Base-by-base conservation (phyloP, 768 basidiomycete species). In the Mycena crocata region DNA sequence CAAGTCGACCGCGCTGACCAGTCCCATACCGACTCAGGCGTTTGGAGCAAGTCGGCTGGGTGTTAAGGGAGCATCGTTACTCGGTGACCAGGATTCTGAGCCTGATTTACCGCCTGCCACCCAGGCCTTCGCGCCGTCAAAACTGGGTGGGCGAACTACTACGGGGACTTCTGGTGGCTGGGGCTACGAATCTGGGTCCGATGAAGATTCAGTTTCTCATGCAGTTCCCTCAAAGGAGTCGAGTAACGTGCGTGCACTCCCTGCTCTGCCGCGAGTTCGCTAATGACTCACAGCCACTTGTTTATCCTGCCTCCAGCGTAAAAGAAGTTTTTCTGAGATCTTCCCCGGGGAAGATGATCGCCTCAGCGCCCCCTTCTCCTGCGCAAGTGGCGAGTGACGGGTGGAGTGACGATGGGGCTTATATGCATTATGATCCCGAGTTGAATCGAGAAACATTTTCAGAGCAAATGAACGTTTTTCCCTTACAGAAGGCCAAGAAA, bases 11-110 rank as follows among this genome's bases (percentile, higher is more conserved):
- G 19, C 30, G 19, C 35, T 31, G 32, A 46, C 35, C n/a, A 58
- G 46, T 21, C 69, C 72, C 48, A 30, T 56, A 60, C n/a, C 74
- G 28, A 85, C 80, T 4, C 86, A 86, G 62, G 67, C 72, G 24
- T 87, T 85, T 67, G 78, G 78, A 56, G 69, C 65, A 45, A 86
- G 84, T 68, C 66, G 75, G n/a, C 68, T 86, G 39, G 77, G 73
- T 2, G 64, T 46, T 49, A 45, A 67, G 55, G 32, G 19, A n/a
- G n/a, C 48, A 3, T 52, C 58, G 45, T 64, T 67, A 63, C 49
- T 70, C 24, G 31, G 59, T 40, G 24, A 57, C 42, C 64, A 52
- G 58, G 55, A 64, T 59, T 52, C 62, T 39, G 50, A 73, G 19
- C 66, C 46, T 15, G 69, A 69, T 24, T 42, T 56, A 3, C 68